A percentile compares a stretch with the other conserved stretches of the same genome.
phyloP scores from a whole-genome alignment of 1,284 basidiomycete species.

The Earliella scabrosa region DNA sequence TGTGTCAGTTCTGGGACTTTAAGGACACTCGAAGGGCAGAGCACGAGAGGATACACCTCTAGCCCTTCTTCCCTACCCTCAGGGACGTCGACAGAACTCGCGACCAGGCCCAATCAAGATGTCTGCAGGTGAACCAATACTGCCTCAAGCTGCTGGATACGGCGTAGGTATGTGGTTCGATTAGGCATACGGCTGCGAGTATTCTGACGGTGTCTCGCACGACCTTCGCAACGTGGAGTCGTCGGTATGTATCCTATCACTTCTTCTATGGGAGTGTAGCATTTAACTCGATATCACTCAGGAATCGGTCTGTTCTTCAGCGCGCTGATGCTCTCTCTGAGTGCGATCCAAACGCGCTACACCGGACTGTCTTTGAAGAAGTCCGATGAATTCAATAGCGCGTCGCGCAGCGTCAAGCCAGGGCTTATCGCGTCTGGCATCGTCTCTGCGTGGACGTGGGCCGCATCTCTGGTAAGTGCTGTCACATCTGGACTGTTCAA shows the following conservation, averaged over 20 bases:
- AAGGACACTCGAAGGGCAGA: no score
- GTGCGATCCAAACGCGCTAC: constrained; percentile 73
- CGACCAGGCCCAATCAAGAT: no score
- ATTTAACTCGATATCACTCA: no score
- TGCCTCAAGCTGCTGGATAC: constrained; percentile 51
- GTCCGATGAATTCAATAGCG: constrained; percentile 84
- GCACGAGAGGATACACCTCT: no score
- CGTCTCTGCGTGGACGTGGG: constrained; percentile 87
- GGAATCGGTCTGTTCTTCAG: constrained; percentile 88
- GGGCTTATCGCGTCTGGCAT: constrained; percentile 91
- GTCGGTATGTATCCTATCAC: no score
- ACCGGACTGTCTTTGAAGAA: constrained; percentile 73
- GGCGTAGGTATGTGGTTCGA: constrained; percentile 84
- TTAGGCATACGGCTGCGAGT: no score
- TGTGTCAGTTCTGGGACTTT: no score
- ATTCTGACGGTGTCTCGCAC: no score
- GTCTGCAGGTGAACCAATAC: constrained; percentile 31
- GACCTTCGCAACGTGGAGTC: no score
- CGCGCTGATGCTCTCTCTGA: constrained; percentile 74
- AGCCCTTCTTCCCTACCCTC: no score
- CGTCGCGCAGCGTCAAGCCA: constrained; percentile 83
- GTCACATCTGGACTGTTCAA: no score
- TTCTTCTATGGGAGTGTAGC: no score
- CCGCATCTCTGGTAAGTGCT: constrained; percentile 64
- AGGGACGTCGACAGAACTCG: constrained; percentile 30